Base-by-base conservation (phyloP, 1,284 basidiomycete genomes). In the Tilletia indica region DNA sequence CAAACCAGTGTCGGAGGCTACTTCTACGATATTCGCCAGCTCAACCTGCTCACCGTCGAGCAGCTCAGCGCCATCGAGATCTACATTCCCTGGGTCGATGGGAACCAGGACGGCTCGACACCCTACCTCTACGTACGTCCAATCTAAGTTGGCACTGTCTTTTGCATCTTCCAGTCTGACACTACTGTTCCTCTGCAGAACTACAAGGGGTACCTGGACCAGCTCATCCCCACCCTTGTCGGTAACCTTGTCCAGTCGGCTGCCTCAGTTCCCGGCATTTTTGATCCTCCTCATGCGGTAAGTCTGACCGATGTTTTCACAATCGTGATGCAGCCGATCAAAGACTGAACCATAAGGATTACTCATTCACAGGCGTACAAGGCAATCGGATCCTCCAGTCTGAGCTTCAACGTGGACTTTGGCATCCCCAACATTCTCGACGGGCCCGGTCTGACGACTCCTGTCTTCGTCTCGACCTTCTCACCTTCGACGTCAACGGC, bases 41-140 rank as follows among this genome's bases (percentile, higher is more conserved):
- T 64, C 34, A 64, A 64, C 34, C 34, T 64, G 31, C 61, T 64
- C 61, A 64, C 61, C 14, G 61, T 64, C 12, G 36, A 64, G 61
- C 34, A 64, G 38, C 61, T 64, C 34, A 38, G 34, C 19, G 61
- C 61, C n/a, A 38, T 64, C 61, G 61, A 64, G 36, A 38, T 64
- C 34, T 64, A 64, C 61, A 64, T 64, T 16, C 61, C 61, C 12
- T 64, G 61, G 61, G 61, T 64, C 61, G 61, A 64, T 34, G 61
- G 61, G 38, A 64, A 64, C 38, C 12, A 11, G 12, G 61, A 64
- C n/a, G 61, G 61, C 61, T 38, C 61, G 34, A 64, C 61, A 4
- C 61, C 61, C 9, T 64, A 64, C 38, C 61, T 64, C 61, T 64
- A 64, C 38, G 42, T 45, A 45, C 42, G 42, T 45, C 14, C 42